phyloP scores from a whole-genome alignment of 345 rosid species.

The Boechera retrofracta region DNA sequence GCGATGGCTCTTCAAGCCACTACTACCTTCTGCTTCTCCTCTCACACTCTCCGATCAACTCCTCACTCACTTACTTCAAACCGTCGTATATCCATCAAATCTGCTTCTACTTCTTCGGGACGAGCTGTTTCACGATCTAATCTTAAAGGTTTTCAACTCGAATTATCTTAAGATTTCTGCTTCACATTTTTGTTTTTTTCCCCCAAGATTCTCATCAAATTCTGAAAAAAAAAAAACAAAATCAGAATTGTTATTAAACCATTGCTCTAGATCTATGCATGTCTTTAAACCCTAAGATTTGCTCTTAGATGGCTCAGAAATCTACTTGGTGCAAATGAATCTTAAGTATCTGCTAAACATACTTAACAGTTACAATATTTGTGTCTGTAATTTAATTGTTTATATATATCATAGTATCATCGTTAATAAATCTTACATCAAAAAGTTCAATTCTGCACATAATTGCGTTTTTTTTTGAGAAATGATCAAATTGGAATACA shows the following conservation, averaged over 20 bases:
- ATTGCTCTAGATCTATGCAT: background rate
- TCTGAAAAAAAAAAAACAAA: background rate
- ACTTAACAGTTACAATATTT: no score
- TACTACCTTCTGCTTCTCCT: constrained; percentile 39
- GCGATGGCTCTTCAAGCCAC: constrained; percentile 47
- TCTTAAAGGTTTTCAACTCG: constrained; percentile 37
- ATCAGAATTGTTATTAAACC: background rate
- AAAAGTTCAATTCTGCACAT: no score
- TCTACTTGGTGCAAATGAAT: no score
- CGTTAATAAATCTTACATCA: no score
- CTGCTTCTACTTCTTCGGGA: constrained; percentile 22
- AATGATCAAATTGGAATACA: no score
- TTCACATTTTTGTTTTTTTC: background rate
- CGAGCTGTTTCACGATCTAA: constrained; percentile 26
- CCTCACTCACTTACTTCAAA: constrained; percentile 27
- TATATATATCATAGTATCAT: no score
- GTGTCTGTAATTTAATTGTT: no score
- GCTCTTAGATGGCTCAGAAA: background rate
- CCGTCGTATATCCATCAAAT: constrained; percentile 22
- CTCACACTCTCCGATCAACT: constrained; percentile 29
- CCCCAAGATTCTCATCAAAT: background rate
- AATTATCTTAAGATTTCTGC: background rate
- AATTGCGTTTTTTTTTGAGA: no score
- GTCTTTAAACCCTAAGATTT: no score
- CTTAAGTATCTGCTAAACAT: no score